Evolutionary conservation across 2,329 filamentous ascomycete species (phyloP).

Genomic region (Diaporthe sp.): DNA sequence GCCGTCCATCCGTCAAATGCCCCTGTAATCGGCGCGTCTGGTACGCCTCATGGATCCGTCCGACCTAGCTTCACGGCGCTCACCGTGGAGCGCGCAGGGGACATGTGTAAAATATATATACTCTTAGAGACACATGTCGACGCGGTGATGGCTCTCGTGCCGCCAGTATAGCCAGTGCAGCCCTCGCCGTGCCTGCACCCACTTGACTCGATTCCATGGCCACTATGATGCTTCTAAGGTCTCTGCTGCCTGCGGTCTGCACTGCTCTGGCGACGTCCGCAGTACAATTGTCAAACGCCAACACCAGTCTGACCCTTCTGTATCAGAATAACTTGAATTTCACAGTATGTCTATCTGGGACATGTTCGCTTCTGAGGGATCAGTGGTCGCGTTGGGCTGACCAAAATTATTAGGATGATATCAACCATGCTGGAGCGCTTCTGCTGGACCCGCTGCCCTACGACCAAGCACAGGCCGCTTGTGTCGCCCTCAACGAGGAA

Average conservation of each 20-base stretch:
- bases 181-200: background rate
- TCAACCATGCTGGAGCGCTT: conserved; percentile 15
- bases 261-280: background rate
- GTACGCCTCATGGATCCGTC: background rate
- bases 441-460: conserved; percentile 11
- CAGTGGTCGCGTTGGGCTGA: background rate
- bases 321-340: conserved; percentile 19
- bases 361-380: background rate
- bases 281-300: background rate
- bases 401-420: background rate
- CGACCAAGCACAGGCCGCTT: conserved; percentile 9
- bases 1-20: background rate
- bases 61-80: background rate
- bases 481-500: conserved; percentile 3
- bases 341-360: background rate
- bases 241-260: background rate
- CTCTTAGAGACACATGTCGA: background rate
- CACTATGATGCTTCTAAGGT: background rate
- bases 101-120: background rate
- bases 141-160: background rate
- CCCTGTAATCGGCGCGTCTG: conserved; percentile 4
- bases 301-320: conserved; percentile 22
- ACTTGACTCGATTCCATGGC: background rate
- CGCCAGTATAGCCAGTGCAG: background rate
- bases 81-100: background rate